These are phyloP conservation scores for Mortierella sp. DNA, from an alignment of 371 early-diverging fungal genomes.

Conservation along the genomic window DNA sequence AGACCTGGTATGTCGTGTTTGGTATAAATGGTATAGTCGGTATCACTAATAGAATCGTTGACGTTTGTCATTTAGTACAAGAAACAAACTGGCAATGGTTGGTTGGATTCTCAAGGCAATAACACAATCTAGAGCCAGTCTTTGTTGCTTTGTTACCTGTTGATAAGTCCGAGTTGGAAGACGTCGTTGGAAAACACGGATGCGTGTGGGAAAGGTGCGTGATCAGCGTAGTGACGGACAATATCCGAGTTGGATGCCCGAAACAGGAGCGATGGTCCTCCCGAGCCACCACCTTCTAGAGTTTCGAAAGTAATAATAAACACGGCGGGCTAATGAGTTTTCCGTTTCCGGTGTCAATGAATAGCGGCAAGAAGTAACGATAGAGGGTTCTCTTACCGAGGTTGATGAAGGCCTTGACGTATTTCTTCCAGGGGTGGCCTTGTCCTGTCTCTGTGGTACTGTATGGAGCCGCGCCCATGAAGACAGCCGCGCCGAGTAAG, in stretches of 20 bases:
- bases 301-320: not conserved
- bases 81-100: not conserved
- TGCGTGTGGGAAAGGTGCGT: conserved; percentile 61
- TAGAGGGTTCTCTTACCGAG: conserved; percentile 62
- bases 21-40: conserved; percentile 74
- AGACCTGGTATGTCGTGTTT: conserved; percentile 74
- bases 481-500: conserved; percentile 74
- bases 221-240: conserved; percentile 59
- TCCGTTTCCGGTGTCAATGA: too few species aligned
- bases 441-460: conserved; percentile 32
- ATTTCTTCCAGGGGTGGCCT: conserved; percentile 80
- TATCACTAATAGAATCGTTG: conserved; percentile 66
- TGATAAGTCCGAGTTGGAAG: conserved; percentile 67
- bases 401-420: conserved; percentile 83
- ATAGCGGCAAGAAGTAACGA: not conserved
- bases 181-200: conserved; percentile 74
- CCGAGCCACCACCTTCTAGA: conserved; percentile 80
- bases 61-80: not conserved
- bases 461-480: conserved; percentile 61
- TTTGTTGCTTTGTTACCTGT: conserved; percentile 64
- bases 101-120: not conserved
- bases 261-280: conserved; percentile 81
- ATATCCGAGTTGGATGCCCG: conserved; percentile 67
- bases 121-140: not conserved
- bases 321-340: not conserved